phyloP scores from a whole-genome alignment of 257 asterid genomes.

The Solanum neorickii region DNA sequence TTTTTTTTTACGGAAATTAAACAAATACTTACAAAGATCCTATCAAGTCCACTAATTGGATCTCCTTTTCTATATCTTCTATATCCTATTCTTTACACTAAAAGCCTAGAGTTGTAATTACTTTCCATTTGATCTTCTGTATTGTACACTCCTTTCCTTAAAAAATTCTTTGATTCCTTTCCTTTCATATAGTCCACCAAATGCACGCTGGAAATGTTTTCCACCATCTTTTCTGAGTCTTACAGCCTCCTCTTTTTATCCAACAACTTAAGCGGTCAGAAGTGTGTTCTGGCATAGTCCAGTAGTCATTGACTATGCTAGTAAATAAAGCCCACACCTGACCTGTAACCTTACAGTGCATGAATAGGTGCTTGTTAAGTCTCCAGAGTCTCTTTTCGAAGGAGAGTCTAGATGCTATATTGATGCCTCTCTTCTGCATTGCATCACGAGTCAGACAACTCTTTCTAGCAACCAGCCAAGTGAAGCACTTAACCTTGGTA shows the following conservation, averaged over 20 bases:
- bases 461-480: not conserved
- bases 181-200: not conserved
- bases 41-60: too few relatives aligned
- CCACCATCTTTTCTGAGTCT: not conserved
- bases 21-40: too few relatives aligned
- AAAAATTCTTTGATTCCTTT: too few relatives aligned
- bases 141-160: too few relatives aligned
- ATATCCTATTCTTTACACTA: too few relatives aligned
- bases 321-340: not conserved
- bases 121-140: too few relatives aligned
- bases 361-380: not conserved
- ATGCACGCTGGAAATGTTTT: not conserved
- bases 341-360: not conserved
- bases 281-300: not conserved
- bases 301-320: not conserved
- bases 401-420: not conserved
- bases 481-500: not conserved
- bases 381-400: not conserved
- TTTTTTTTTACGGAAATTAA: too few relatives aligned
- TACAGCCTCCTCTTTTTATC: not conserved
- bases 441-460: not conserved
- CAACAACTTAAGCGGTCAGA: not conserved
- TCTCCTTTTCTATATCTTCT: too few relatives aligned
- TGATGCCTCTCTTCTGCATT: not conserved
- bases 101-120: too few relatives aligned